Percentiles rank a stretch among this genome's conserved stretches.
Evolutionary conservation across 306 rosid species (phyloP).

Genomic region (Argentina anserina): DNA sequence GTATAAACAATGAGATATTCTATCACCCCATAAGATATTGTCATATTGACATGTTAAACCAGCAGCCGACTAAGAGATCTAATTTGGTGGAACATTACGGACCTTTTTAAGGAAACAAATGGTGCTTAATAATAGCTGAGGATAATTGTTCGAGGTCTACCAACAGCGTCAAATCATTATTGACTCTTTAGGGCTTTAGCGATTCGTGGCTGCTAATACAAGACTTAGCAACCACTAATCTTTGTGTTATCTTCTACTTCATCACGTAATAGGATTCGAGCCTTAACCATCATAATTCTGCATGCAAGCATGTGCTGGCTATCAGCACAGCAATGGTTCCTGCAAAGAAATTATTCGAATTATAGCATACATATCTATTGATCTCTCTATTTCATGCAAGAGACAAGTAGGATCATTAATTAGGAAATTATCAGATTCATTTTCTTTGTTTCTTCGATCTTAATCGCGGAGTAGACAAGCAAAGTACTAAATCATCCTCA

Average conservation of each 20-base stretch:
- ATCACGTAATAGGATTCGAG: conserved; percentile 27
- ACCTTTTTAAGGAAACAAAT: conserved; percentile 64
- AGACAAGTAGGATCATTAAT: conserved; percentile 28
- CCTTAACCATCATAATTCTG: conserved; percentile 15
- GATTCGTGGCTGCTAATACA: conserved; percentile 21
- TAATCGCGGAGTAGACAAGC: conserved; percentile 76
- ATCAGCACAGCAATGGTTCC: conserved; percentile 44
- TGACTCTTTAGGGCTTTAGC: conserved; percentile 20
- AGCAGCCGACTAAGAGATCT: conserved; percentile 37
- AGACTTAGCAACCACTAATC: background rate
- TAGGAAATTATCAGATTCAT: conserved; percentile 11
- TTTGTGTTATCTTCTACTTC: conserved; percentile 3
- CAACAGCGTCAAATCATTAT: conserved; percentile 50
- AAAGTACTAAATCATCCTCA: background rate
- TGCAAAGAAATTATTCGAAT: conserved; percentile 29
- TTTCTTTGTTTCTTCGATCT: conserved; percentile 23
- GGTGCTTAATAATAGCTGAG: conserved; percentile 25
- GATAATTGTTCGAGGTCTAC: conserved; percentile 49
- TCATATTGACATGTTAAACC: conserved; percentile 21
- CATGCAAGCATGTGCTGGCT: conserved; percentile 61
- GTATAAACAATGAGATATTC: background rate
- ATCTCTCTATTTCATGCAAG: background rate
- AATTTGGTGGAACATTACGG: conserved; percentile 30
- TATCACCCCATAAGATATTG: conserved; percentile 3
- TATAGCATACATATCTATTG: conserved; percentile 1